Evolutionary conservation across 1,284 basidiomycete genomes (phyloP).

Genomic region (Fomitopsis palustris): DNA sequence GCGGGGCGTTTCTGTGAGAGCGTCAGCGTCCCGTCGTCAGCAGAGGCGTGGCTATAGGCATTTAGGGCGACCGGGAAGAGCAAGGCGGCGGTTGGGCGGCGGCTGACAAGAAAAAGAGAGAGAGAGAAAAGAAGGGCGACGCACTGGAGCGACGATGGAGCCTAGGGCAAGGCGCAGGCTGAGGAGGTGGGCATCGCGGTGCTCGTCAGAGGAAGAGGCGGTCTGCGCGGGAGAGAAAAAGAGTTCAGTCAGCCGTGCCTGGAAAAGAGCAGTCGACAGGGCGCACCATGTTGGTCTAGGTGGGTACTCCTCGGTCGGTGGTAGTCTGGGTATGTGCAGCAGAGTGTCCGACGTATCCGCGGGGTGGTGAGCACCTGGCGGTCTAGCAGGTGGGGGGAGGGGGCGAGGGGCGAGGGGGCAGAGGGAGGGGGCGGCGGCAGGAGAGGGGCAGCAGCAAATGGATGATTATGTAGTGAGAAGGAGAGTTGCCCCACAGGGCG

Average conservation of each 20-base stretch:
- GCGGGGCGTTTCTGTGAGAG: slow-evolving; percentile 25
- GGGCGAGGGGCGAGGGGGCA: neutral
- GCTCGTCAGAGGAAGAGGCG: slow-evolving; percentile 18
- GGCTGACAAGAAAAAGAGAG: neutral
- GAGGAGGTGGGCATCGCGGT: slow-evolving; percentile 19
- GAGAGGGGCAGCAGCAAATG: neutral
- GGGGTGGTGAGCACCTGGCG: neutral
- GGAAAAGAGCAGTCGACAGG: neutral
- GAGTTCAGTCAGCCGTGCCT: neutral
- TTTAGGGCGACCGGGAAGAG: neutral
- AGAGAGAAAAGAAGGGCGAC: slow-evolving; percentile 9
- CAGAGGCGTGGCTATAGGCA: neutral
- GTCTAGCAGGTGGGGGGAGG: neutral
- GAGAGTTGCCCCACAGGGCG: neutral
- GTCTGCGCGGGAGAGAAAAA: slow-evolving; percentile 5
- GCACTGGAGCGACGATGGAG: slow-evolving; percentile 30
- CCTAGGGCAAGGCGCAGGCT: slow-evolving; percentile 27
- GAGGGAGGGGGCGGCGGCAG: neutral
- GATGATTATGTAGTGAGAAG: neutral
- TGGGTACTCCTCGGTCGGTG: neutral
- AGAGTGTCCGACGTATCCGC: neutral
- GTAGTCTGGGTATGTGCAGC: neutral
- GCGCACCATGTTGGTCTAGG: neutral
- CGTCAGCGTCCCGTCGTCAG: neutral
- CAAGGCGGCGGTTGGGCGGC: neutral